These are phyloP conservation scores for Ganoderma lucidum DNA, from an alignment of 1,284 basidiomycete genomes.

Conservation along the genomic window DNA sequence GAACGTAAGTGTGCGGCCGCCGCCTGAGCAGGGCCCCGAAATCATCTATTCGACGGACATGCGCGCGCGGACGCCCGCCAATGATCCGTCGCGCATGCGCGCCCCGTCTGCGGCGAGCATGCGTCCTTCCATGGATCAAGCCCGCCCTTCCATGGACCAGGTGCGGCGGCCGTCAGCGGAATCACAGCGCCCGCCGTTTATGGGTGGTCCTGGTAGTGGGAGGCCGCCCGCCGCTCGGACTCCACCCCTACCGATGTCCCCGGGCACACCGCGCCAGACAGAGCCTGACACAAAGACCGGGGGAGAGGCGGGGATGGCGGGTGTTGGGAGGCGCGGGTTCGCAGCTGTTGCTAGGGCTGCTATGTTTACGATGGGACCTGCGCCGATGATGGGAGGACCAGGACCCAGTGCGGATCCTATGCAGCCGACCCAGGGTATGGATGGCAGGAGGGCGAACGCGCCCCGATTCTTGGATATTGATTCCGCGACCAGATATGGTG, in stretches of 20 bases:
- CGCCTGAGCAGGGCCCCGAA: slow-evolving; percentile 26
- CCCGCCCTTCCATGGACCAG: slow-evolving; percentile 20
- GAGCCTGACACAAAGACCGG: slow-evolving; percentile 76
- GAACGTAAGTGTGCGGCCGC: slow-evolving; percentile 28
- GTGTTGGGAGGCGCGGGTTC: slow-evolving; percentile 86
- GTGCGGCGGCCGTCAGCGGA: slow-evolving; percentile 18
- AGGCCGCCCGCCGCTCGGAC: slow-evolving; percentile 24
- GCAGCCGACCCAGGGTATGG: slow-evolving; percentile 40
- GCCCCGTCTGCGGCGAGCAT: slow-evolving; percentile 32
- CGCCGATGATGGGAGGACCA: slow-evolving; percentile 18
- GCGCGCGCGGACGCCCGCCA: slow-evolving; percentile 25
- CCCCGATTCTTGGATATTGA: slow-evolving; percentile 63
- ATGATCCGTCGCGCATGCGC: slow-evolving; percentile 32
- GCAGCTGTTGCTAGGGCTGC: slow-evolving; percentile 80
- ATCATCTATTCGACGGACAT: slow-evolving; percentile 37
- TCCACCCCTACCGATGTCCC: slow-evolving; percentile 27
- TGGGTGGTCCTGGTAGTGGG: slow-evolving; percentile 6
- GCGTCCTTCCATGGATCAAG: slow-evolving; percentile 23
- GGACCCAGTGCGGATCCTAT: slow-evolving; percentile 21
- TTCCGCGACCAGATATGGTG: slow-evolving; percentile 38
- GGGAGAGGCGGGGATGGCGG: slow-evolving; percentile 89
- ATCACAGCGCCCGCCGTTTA: slow-evolving; percentile 26
- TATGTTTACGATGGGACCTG: slow-evolving; percentile 51
- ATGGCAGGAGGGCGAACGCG: slow-evolving; percentile 50
- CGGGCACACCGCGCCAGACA: slow-evolving; percentile 14